These are phyloP conservation scores for Amanita jacksonii DNA, from an alignment of 768 basidiomycete genomes.

Conservation along the genomic window DNA sequence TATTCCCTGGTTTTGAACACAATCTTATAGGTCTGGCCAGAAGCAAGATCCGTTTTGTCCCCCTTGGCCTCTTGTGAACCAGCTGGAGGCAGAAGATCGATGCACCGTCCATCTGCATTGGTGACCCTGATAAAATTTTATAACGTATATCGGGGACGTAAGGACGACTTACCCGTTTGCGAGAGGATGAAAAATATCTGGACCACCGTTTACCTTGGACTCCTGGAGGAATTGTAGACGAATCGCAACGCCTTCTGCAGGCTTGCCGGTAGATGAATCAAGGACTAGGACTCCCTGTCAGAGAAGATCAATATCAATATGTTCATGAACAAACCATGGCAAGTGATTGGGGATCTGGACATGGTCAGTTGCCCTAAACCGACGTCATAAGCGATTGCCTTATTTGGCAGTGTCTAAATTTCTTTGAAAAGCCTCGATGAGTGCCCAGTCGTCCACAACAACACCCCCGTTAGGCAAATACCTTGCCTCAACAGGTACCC, in stretches of 20 bases:
- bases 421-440: constrained; percentile 19
- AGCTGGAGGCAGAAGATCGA: constrained; percentile 55
- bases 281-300: constrained; percentile 44
- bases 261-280: constrained; percentile 77
- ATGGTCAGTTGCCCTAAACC: constrained; percentile 19
- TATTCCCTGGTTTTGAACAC: constrained; percentile 79
- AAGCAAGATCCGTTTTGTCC: constrained; percentile 34
- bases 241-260: constrained; percentile 62
- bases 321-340: constrained; percentile 53
- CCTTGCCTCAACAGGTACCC: constrained; percentile 82
- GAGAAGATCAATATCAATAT: background rate
- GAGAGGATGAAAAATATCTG: constrained; percentile 40
- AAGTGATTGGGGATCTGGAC: constrained; percentile 79
- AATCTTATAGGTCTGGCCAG: constrained; percentile 70
- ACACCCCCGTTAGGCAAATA: constrained; percentile 78
- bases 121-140: constrained; percentile 43
- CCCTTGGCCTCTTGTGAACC: constrained; percentile 34
- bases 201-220: constrained; percentile 19
- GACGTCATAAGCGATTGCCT: too few relatives aligned
- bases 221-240: constrained; percentile 43
- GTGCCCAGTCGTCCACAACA: constrained; percentile 21
- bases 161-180: constrained; percentile 49
- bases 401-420: constrained; percentile 1
- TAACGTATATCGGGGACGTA: background rate
- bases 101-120: constrained; percentile 75